phyloP scores from a whole-genome alignment of 805 yeast genomes.

The Ogataea zsoltii region DNA sequence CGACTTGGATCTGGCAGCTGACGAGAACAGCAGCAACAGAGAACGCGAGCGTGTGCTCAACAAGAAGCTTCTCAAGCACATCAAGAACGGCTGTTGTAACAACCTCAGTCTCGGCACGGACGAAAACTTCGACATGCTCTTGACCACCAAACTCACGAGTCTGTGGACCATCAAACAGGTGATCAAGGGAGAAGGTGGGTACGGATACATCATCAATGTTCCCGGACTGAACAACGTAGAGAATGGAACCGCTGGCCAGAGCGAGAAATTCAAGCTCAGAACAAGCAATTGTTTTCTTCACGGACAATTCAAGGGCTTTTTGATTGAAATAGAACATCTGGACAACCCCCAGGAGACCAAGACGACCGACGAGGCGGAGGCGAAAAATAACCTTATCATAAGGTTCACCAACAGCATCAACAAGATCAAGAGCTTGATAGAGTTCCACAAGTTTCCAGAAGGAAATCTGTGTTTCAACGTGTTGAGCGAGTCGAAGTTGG shows the following conservation, averaged over 20 bases:
- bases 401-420: conserved; percentile 36
- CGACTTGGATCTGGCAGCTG: conserved; percentile 9
- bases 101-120: conserved; percentile 34
- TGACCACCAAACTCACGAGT: conserved; percentile 60
- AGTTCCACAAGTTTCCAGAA: conserved; percentile 35
- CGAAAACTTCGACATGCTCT: conserved; percentile 57
- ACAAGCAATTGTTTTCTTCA: conserved; percentile 73
- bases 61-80: conserved; percentile 30
- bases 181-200: conserved; percentile 75
- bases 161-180: conserved; percentile 70
- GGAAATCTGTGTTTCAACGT: conserved; percentile 40
- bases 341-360: conserved; percentile 24
- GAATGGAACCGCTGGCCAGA: conserved; percentile 5
- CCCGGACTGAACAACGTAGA: conserved; percentile 18
- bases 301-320: conserved; percentile 70
- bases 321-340: conserved; percentile 57
- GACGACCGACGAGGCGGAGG: conserved; percentile 17
- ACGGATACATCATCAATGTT: conserved; percentile 53
- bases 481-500: conserved; percentile 38
- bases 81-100: conserved; percentile 51
- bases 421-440: conserved; percentile 35
- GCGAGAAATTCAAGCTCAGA: conserved; percentile 54
- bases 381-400: conserved; percentile 28
- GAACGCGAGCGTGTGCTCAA: conserved; percentile 18
- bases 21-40: conserved; percentile 8